These are phyloP conservation scores for Tetragonia tetragonoides DNA, from an alignment of 148 eudicot genomes.

Conservation along the genomic window DNA sequence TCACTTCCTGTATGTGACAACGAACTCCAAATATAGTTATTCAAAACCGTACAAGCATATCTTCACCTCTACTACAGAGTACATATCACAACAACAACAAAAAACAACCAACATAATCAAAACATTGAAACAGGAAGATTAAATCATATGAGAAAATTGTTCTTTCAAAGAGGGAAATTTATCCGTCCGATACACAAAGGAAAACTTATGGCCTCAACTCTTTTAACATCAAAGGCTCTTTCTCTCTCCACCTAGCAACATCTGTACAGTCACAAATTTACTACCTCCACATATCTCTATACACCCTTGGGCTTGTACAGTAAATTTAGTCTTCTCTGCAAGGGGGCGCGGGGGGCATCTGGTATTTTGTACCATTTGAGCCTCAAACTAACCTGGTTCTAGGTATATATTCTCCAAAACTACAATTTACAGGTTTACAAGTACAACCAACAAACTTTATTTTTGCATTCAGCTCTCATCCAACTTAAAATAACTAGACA, in stretches of 20 bases:
- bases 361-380: slow-evolving; percentile 41
- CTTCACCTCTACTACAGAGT: slow-evolving; percentile 6
- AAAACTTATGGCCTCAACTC: slow-evolving; percentile 41
- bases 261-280: slow-evolving; percentile 49
- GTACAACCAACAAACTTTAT: slow-evolving; percentile 41
- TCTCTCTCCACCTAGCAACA: slow-evolving; percentile 41
- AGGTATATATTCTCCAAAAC: slow-evolving; percentile 37
- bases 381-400: slow-evolving; percentile 45
- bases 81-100: not conserved
- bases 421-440: slow-evolving; percentile 48
- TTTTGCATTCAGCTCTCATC: slow-evolving; percentile 36
- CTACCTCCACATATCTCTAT: slow-evolving; percentile 36
- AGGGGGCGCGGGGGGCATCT: slow-evolving; percentile 24
- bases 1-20: too few relatives aligned
- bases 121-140: not conserved
- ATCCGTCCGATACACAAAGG: slow-evolving; percentile 33
- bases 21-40: too few relatives aligned
- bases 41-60: too few relatives aligned
- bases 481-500: slow-evolving; percentile 28
- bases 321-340: slow-evolving; percentile 33
- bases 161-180: slow-evolving; percentile 29
- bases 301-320: slow-evolving; percentile 38
- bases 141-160: slow-evolving; percentile 25
- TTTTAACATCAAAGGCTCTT: slow-evolving; percentile 38
- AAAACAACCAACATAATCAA: not conserved